Evolutionary conservation across 768 basidiomycete genomes (phyloP).

Genomic region (Pholiota microspora): DNA sequence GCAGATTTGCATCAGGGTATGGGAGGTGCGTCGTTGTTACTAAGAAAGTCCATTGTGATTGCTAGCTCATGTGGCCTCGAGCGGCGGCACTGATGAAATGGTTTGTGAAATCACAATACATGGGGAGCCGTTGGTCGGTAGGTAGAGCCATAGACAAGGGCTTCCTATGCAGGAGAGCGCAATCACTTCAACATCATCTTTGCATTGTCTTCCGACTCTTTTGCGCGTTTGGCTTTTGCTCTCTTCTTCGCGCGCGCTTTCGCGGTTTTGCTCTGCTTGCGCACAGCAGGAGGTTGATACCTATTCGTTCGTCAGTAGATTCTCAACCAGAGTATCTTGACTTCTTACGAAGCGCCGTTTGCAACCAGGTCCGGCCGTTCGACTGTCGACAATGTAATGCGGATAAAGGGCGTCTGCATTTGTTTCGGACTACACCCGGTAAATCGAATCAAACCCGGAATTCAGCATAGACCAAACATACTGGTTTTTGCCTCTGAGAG

Average conservation of each 20-base stretch:
- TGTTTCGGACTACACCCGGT: conserved; percentile 42
- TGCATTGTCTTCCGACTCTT: no score
- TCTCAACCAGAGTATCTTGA: not conserved
- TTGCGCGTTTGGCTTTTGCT: not conserved
- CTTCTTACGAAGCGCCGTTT: conserved; percentile 50
- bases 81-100: no score
- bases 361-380: conserved; percentile 38
- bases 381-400: conserved; percentile 55
- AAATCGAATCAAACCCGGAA: not conserved
- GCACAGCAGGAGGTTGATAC: conserved; percentile 35
- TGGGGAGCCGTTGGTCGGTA: no score
- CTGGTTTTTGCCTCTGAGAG: conserved; percentile 60
- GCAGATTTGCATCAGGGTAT: no score
- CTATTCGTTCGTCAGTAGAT: not conserved
- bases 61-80: no score
- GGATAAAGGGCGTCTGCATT: conserved; percentile 66
- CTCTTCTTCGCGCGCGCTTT: not conserved
- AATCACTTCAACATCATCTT: no score
- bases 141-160: no score
- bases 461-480: conserved; percentile 31
- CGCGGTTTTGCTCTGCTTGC: not conserved
- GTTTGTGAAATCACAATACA: no score
- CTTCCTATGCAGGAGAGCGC: no score
- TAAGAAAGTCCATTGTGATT: no score
- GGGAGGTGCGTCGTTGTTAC: no score